phyloP scores from a whole-genome alignment of 2,329 filamentous ascomycete species.

The Hypoxylon sp. region DNA sequence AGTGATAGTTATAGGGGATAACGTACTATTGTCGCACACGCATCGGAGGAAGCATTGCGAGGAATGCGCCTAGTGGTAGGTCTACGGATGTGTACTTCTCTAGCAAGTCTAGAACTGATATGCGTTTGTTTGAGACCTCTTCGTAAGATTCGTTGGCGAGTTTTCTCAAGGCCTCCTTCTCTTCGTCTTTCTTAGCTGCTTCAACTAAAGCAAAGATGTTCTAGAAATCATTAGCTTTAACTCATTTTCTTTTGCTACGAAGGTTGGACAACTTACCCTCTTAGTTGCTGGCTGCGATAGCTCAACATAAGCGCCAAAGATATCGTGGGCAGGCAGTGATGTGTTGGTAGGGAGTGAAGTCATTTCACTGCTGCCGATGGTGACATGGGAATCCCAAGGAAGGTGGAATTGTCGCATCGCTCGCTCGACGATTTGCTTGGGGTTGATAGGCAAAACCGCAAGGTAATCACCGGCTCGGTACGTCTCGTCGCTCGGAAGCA shows the following conservation, averaged over 20 bases:
- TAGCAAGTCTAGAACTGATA: conserved; percentile 74
- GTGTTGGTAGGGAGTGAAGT: conserved; percentile 63
- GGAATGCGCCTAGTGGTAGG: conserved; percentile 71
- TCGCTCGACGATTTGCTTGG: conserved; percentile 65
- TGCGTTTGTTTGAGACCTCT: conserved; percentile 60
- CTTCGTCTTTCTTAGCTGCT: conserved; percentile 37
- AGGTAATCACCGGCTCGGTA: conserved; percentile 82
- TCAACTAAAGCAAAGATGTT: conserved; percentile 48
- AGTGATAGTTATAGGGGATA: conserved; percentile 50
- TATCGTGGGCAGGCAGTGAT: conserved; percentile 67
- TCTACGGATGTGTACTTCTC: conserved; percentile 67
- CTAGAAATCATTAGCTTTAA: conserved; percentile 47
- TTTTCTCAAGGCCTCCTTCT: conserved; percentile 53
- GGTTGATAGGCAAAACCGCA: conserved; percentile 76
- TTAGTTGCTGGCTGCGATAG: conserved; percentile 76
- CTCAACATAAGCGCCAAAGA: conserved; percentile 77
- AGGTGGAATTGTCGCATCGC: conserved; percentile 72
- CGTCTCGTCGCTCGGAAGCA: conserved; percentile 69
- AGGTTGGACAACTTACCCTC: conserved; percentile 54
- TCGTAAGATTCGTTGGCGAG: conserved; percentile 59
- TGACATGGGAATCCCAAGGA: conserved; percentile 73
- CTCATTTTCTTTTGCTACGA: too few relatives aligned
- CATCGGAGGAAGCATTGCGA: conserved; percentile 79
- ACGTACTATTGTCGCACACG: conserved; percentile 78
- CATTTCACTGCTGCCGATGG: conserved; percentile 61